Conservation (phyloP, 306 rosid species). For the Lotus japonicus region DNA sequence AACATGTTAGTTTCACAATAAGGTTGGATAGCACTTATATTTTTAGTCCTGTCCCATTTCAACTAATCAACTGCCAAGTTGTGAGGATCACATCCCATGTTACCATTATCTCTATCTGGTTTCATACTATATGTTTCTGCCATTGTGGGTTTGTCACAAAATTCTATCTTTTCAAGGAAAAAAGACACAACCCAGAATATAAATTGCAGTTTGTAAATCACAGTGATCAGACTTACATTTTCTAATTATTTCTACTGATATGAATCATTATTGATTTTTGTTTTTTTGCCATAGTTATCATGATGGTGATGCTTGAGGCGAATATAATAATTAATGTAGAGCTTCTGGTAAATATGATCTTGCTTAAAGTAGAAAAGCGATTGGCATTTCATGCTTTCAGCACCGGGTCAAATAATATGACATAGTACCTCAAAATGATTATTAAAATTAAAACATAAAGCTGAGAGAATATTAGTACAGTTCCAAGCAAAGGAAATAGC, state of each 20-base stretch:
- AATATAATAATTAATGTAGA: slow-evolving; percentile 11
- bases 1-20: slow-evolving; percentile 11
- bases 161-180: neutral
- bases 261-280: slow-evolving; percentile 26
- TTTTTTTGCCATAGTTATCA: slow-evolving; percentile 2
- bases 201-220: slow-evolving; percentile 5
- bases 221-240: slow-evolving; percentile 4
- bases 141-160: neutral
- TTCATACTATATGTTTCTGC: slow-evolving; percentile 21
- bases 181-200: neutral
- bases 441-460: neutral
- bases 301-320: slow-evolving; percentile 10
- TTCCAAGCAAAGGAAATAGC: slow-evolving; percentile 15
- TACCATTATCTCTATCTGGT: slow-evolving; percentile 26
- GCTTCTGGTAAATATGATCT: neutral
- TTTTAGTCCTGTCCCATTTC: slow-evolving; percentile 23
- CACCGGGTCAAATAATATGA: slow-evolving; percentile 24
- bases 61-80: slow-evolving; percentile 25
- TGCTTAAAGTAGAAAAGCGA: slow-evolving; percentile 22
- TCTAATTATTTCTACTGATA: slow-evolving; percentile 20
- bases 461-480: slow-evolving; percentile 16
- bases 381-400: slow-evolving; percentile 22
- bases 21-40: slow-evolving; percentile 49
- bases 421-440: slow-evolving; percentile 25
- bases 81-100: slow-evolving; percentile 26